Evolutionary conservation across 2,329 filamentous ascomycete species (phyloP), one percentile per base, ranked within the genome.

Genomic region (Epichloe gansuensis): DNA sequence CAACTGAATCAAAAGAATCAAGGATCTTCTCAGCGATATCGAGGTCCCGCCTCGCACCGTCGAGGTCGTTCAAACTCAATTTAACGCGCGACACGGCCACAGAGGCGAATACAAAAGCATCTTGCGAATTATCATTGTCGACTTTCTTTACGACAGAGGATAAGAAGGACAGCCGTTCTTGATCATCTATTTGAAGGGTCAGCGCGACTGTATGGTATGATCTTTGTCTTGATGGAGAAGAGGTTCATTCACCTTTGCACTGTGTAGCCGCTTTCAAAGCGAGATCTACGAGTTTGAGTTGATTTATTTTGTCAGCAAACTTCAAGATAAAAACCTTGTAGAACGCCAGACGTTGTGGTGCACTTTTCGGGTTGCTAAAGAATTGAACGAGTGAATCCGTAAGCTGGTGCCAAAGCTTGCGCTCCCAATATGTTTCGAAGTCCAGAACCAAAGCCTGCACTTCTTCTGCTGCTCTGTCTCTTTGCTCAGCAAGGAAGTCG

Each of bases 301-400:
- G 91, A 74, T 97, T 98, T 77, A 98, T 96, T 78, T 94, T 96
- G 68, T 95, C 91, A 59, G 91, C 89, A 67, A 98, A 98, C 70
- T 86, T 93, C 69, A 91, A 81, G 70, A 98, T 86, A 75, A 98
- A 98, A 62, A 83, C 83, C 73, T 93, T 89, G 78, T 93, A 98
- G 70, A 98, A 86, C 55, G 83, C 76, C 73, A 98, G 80, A 65
- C 91, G 85, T 73, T 95, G 89, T 54, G 82, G 77, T 53, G 83
- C 85, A 71, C 91, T 97, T 65, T 84, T 81, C 45, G 86, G 79
- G 62, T 88, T 74, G 64, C 84, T 83, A 75, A 96, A 98, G 79
- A 91, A 96, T 60, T 87, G 80, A 61, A 95, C 76, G 53, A 98
- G 80, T 51, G 85, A 77, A 65, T 95, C 86, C 38, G 93, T 98